phyloP scores from a whole-genome alignment of 129 eudicot genomes.

The Calendula officinalis region DNA sequence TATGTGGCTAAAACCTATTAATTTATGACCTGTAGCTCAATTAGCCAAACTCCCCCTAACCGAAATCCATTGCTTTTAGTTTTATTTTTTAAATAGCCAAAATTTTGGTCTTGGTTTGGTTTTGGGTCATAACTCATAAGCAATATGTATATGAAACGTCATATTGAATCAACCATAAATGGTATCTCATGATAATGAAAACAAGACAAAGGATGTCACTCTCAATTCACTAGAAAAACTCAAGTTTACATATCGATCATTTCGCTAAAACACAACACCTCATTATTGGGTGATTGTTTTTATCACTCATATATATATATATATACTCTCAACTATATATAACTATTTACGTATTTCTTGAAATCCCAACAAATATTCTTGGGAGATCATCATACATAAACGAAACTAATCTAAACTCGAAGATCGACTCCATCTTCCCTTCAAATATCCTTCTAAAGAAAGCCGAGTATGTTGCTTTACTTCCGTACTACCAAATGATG shows the following conservation, averaged over 20 bases:
- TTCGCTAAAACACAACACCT: neutral
- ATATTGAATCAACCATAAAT: neutral
- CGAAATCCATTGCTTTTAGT: too few relatives aligned
- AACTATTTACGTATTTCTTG: neutral
- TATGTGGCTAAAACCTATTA: too few relatives aligned
- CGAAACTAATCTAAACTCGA: constrained; percentile 39
- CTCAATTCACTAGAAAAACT: neutral
- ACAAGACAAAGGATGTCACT: neutral
- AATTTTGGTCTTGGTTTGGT: too few relatives aligned
- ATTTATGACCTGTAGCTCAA: too few relatives aligned
- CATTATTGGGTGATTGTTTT: neutral
- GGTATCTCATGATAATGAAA: neutral
- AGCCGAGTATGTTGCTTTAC: constrained; percentile 27
- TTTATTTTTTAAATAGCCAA: too few relatives aligned
- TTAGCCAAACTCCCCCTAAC: too few relatives aligned
- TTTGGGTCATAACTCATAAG: too few relatives aligned
- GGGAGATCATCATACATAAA: constrained; percentile 1
- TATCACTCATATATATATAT: neutral
- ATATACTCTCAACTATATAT: neutral
- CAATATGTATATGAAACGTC: too few relatives aligned
- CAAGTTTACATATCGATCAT: constrained; percentile 12
- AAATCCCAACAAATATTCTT: neutral
- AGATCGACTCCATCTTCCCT: constrained; percentile 72
- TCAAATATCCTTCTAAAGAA: constrained; percentile 63
- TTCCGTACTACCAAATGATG: constrained; percentile 50